Evolutionary conservation across 345 rosid genomes (phyloP), one percentile per base, ranked within the genome.

Genomic region (Erysimum cheiranthoides): DNA sequence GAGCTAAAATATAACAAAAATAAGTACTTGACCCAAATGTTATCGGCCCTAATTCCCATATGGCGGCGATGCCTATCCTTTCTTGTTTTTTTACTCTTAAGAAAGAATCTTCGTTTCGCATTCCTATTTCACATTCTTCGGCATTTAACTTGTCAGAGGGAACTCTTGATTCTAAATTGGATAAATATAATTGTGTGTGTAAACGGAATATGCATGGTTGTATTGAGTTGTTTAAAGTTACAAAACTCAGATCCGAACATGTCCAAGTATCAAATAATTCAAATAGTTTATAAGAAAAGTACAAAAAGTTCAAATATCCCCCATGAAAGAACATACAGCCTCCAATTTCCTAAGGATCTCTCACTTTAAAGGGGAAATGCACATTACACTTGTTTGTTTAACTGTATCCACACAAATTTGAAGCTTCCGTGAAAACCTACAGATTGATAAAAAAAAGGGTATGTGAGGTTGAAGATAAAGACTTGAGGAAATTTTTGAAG

Each of bases 321-420:
- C 32, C 68, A 51, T 28, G 69, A 62, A 43, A 54, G 17, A 58
- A 58, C 25, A 21, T 21, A 21, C 38, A 74, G 65, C 64, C 78
- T 74, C 72, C 31, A 56, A 10, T 16, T n/a, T 32, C 57, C 65
- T 56, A 66, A 73, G 17, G 65, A 35, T 65, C 77, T 65, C 61
- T 74, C 67, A 58, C 35, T 57, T 47, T 43, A 57, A 38, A 35
- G 47, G 67, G 61, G n/a, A n/a, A 66, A 74, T 46, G 57, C 78
- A 66, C n/a, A 57, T 1, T 66, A 74, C 60, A 65, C 36, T 40
- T 73, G 31, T n/a, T n/a, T n/a, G n/a, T 65, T 56, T 56, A 2
- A 21, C 71, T 40, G 71, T 54, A 73, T 65, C 71, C 64, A 54
- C 71, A 73, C 49, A 66, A n/a, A 65, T 17, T 25, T 65, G 13